Percentiles rank a stretch among this genome's conserved stretches.
These are phyloP conservation scores for Aurantiochytrium sp. DNA, from an alignment of 108 stramenopile genomes.

Conservation along the genomic window DNA sequence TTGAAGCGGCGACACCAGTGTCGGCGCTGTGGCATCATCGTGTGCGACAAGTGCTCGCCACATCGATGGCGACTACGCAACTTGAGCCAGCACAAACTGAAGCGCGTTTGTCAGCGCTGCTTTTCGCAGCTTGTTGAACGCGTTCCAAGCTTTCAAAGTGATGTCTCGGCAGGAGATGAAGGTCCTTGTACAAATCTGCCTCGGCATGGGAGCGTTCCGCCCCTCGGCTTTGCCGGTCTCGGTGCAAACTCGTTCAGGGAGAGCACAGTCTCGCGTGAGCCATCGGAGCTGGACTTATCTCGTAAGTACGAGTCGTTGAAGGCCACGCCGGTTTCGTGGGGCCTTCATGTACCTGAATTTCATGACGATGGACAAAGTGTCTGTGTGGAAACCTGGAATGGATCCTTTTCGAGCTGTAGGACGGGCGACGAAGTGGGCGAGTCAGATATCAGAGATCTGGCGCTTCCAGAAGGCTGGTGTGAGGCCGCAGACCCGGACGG, in stretches of 20 bases:
- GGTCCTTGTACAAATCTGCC: not conserved
- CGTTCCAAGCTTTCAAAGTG: not conserved
- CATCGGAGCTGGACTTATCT: no score
- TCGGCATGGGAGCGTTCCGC: not conserved
- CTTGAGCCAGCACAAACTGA: not conserved
- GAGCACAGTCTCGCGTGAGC: not conserved
- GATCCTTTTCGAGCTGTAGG: no score
- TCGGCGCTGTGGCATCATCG: not conserved
- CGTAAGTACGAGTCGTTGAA: no score
- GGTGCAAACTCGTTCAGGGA: not conserved
- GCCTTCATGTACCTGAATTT: no score
- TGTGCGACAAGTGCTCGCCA: slow-evolving; percentile 1
- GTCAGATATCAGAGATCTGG: not conserved
- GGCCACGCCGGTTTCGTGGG: no score
- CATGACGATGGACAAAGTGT: no score
- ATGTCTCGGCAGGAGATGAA: not conserved
- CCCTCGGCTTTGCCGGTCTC: not conserved
- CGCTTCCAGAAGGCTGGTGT: not conserved
- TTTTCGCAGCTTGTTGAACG: not conserved
- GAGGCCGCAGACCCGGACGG: not conserved
- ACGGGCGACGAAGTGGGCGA: not conserved
- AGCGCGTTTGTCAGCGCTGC: slow-evolving; percentile 2
- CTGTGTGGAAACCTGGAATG: no score
- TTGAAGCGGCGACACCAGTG: slow-evolving; percentile 1
- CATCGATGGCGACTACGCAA: not conserved